These are phyloP conservation scores for Onygena corvina DNA, from an alignment of 2,329 filamentous ascomycete species.

Conservation along the genomic window DNA sequence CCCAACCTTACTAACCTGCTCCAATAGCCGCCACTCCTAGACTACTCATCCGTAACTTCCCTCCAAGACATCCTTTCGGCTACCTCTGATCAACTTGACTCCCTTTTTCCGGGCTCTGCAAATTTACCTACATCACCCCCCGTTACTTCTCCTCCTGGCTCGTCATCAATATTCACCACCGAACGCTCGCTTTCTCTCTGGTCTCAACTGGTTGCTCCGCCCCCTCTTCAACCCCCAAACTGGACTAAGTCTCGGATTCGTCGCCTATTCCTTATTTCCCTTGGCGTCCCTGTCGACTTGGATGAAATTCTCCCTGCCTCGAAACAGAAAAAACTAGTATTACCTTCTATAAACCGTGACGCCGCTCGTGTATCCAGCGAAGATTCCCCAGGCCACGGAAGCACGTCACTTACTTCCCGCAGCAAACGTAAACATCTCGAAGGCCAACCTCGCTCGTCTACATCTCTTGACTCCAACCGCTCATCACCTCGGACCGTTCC, in stretches of 20 bases:
- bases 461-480: slow-evolving; percentile 19
- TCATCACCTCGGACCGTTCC: slow-evolving; percentile 21
- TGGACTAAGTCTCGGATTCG: slow-evolving; percentile 96
- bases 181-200: slow-evolving; percentile 81
- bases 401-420: slow-evolving; percentile 18
- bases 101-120: slow-evolving; percentile 34
- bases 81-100: slow-evolving; percentile 31
- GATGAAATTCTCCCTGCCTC: slow-evolving; percentile 95
- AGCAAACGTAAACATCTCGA: slow-evolving; percentile 15
- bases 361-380: slow-evolving; percentile 42
- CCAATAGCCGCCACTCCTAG: slow-evolving; percentile 30
- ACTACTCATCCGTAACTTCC: slow-evolving; percentile 44
- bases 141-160: slow-evolving; percentile 32
- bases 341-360: slow-evolving; percentile 61
- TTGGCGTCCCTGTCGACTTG: slow-evolving; percentile 89
- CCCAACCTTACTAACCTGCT: neutral
- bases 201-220: slow-evolving; percentile 91
- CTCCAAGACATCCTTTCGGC: slow-evolving; percentile 32
- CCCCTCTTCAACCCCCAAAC: slow-evolving; percentile 86
- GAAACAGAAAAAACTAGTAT: slow-evolving; percentile 93
- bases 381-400: slow-evolving; percentile 26
- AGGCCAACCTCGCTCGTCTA: slow-evolving; percentile 17
- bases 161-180: slow-evolving; percentile 60
- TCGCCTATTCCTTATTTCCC: slow-evolving; percentile 84
- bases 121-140: slow-evolving; percentile 25